Conservation (phyloP, 192 early-diverging fungal species). For the Coemansia sp. region DNA sequence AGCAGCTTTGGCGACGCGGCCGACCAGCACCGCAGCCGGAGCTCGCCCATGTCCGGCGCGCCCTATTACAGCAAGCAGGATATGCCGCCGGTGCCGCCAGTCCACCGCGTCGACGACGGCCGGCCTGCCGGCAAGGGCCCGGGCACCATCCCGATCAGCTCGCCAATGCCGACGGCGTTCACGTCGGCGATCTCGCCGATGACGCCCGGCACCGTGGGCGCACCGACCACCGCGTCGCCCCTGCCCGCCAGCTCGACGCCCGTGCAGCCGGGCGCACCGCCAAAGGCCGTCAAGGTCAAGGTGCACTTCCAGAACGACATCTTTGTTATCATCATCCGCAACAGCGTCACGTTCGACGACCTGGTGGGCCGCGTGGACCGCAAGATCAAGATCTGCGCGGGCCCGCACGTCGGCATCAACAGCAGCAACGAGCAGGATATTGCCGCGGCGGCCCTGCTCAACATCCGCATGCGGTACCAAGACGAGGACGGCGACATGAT, state of each 20-base stretch:
- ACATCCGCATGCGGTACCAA: conserved; percentile 75
- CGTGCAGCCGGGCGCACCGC: conserved; percentile 16
- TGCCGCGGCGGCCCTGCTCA: conserved; percentile 45
- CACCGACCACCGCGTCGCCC: conserved; percentile 7
- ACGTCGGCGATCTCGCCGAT: conserved; percentile 44
- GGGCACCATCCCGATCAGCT: conserved; percentile 20
- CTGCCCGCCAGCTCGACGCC: conserved; percentile 30
- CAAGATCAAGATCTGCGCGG: conserved; percentile 80
- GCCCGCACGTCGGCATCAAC: conserved; percentile 54
- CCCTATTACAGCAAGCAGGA: conserved; percentile 19
- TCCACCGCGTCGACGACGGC: conserved; percentile 7
- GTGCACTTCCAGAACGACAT: conserved; percentile 85
- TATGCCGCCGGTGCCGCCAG: conserved; percentile 36
- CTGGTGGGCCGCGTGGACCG: conserved; percentile 79
- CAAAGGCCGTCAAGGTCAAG: conserved; percentile 72
- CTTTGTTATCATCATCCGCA: conserved; percentile 83
- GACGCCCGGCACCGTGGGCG: conserved; percentile 16
- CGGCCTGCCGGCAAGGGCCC: conserved; percentile 14
- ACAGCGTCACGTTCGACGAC: conserved; percentile 68
- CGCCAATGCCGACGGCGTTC: conserved; percentile 29
- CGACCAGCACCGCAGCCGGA: conserved; percentile 11
- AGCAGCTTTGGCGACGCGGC: conserved; percentile 26
- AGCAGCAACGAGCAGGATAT: conserved; percentile 41
- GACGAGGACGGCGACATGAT: conserved; percentile 94
- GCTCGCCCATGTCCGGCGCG: conserved; percentile 37